These are phyloP conservation scores for Leishmania mexicana DNA, from an alignment of 208 protist species.

Conservation along the genomic window DNA sequence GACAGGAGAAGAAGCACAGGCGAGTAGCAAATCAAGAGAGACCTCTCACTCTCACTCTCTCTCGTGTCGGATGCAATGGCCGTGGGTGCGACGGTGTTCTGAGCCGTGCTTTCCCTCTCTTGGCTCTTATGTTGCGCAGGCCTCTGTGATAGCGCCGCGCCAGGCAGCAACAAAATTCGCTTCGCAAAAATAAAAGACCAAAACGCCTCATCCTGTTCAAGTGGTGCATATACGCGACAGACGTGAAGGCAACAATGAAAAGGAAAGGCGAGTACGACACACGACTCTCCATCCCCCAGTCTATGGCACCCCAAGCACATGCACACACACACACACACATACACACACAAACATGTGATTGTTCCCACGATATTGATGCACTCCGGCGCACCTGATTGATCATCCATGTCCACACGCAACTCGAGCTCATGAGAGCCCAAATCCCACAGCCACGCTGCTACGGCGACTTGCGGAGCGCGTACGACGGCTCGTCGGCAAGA, in stretches of 20 bases:
- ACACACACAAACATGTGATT: not conserved
- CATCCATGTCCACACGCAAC: not conserved
- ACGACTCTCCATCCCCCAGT: not conserved
- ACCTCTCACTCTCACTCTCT: not conserved
- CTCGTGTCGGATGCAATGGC: not conserved
- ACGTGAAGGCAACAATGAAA: not conserved
- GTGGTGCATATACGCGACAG: not conserved
- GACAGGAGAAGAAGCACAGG: not conserved
- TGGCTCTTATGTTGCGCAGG: not conserved
- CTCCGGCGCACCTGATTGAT: slow-evolving; percentile 3
- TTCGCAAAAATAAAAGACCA: not conserved
- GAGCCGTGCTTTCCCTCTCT: not conserved
- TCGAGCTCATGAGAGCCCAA: not conserved
- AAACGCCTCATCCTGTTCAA: not conserved
- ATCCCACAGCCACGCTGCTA: slow-evolving; percentile 15
- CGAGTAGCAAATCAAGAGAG: not conserved
- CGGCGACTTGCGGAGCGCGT: slow-evolving; percentile 33
- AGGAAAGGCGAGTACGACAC: not conserved
- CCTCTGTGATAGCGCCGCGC: not conserved
- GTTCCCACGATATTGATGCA: not conserved
- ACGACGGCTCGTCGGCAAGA: slow-evolving; percentile 74
- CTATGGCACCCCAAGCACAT: not conserved
- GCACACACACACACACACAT: slow-evolving; percentile 5
- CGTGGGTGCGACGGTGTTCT: not conserved
- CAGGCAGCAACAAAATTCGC: not conserved